phyloP scores from a whole-genome alignment of 2,329 filamentous ascomycete genomes.

The Fusarium vanettenii region DNA sequence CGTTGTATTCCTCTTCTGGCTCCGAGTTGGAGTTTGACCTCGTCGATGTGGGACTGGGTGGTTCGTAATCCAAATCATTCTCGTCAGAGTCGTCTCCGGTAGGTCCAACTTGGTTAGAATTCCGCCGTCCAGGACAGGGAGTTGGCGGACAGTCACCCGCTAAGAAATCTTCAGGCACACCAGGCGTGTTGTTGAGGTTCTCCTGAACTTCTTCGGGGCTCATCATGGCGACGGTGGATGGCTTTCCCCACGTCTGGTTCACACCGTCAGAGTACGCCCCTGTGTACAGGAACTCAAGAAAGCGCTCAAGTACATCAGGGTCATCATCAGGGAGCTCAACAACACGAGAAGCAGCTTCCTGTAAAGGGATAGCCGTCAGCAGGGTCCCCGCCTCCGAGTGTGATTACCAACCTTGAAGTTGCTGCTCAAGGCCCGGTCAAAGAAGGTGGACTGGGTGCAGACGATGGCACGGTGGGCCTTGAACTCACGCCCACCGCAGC shows the following conservation, averaged over 20 bases:
- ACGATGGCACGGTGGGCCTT: constrained; percentile 50
- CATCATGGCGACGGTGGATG: not conserved
- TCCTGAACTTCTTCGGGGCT: constrained; percentile 6
- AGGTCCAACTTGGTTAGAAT: not conserved
- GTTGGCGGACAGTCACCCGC: not conserved
- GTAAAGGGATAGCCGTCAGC: not conserved
- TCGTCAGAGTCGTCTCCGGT: not conserved
- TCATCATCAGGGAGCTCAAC: constrained; percentile 47
- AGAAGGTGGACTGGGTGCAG: constrained; percentile 51
- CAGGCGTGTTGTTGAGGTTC: constrained; percentile 1
- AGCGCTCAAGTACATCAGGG: constrained; percentile 36
- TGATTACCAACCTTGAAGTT: constrained; percentile 42
- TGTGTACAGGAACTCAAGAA: constrained; percentile 48
- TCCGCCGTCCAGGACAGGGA: not conserved
- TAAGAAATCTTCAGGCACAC: not conserved
- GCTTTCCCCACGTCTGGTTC: not conserved
- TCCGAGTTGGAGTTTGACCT: not conserved
- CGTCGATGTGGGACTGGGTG: not conserved
- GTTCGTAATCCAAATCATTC: not conserved
- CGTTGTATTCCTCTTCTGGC: constrained; percentile 25
- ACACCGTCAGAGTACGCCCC: constrained; percentile 31
- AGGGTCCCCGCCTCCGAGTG: not conserved
- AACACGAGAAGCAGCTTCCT: constrained; percentile 30
- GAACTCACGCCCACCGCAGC: constrained; percentile 46
- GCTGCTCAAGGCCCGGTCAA: constrained; percentile 40